These are phyloP conservation scores for Rhypophila decipiens DNA, from an alignment of 495 filamentous ascomycete genomes.

Conservation along the genomic window DNA sequence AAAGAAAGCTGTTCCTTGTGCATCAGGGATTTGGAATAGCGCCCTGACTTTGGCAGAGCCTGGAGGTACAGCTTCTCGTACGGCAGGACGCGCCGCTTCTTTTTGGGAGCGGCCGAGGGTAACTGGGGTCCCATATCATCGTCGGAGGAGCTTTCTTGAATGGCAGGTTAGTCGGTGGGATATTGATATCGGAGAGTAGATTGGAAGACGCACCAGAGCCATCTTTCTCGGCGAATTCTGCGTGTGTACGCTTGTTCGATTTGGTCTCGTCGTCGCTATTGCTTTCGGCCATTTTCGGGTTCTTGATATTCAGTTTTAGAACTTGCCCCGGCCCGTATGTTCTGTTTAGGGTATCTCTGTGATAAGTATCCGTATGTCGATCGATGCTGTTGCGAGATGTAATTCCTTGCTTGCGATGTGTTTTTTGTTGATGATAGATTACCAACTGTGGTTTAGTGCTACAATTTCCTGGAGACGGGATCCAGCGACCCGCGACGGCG, in stretches of 20 bases:
- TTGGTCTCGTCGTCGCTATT: conserved; percentile 24
- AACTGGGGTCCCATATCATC: conserved; percentile 93
- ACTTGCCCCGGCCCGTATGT: too few relatives aligned
- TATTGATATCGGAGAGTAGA: neutral
- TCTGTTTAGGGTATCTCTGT: too few relatives aligned
- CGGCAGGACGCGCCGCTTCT: conserved; percentile 82
- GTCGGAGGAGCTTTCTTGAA: conserved; percentile 67
- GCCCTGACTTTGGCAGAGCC: conserved; percentile 71
- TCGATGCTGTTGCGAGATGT: too few relatives aligned
- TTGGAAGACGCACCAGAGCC: conserved; percentile 30
- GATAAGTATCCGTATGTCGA: too few relatives aligned
- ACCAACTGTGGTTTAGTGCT: too few relatives aligned
- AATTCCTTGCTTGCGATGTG: too few relatives aligned
- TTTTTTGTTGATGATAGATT: too few relatives aligned
- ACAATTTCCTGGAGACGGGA: too few relatives aligned
- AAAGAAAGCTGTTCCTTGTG: conserved; percentile 91
- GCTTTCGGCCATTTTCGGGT: conserved; percentile 12
- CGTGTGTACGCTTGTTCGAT: conserved; percentile 42
- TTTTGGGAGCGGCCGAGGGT: conserved; percentile 71
- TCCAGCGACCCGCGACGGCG: too few relatives aligned
- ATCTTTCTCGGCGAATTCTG: conserved; percentile 32
- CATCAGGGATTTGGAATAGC: conserved; percentile 97
- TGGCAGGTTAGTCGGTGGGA: conserved; percentile 1
- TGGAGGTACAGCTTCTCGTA: conserved; percentile 92
- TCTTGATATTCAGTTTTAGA: neutral